Evolutionary conservation across 164 flowering plant species (phyloP).

Genomic region (Magnolia changhungtana): DNA sequence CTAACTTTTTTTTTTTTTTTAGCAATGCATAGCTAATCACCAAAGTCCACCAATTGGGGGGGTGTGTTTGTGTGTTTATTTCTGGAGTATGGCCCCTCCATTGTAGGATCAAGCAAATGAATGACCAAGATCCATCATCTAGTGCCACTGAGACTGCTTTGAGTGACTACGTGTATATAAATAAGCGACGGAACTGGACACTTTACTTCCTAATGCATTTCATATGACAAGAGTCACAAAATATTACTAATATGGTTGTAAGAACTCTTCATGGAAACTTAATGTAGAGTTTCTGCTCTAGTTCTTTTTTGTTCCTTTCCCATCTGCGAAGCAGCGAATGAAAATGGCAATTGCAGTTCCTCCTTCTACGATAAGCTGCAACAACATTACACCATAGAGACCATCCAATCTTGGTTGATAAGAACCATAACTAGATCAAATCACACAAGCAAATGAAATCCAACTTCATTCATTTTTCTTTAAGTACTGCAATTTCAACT

Average conservation of each 20-base stretch:
- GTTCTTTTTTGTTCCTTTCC: constrained; percentile 64
- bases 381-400: background rate
- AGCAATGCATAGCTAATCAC: too few species aligned
- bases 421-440: background rate
- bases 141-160: too few species aligned
- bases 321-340: constrained; percentile 77
- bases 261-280: constrained; percentile 77
- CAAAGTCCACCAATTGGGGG: too few species aligned
- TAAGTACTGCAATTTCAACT: background rate
- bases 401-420: background rate
- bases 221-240: background rate
- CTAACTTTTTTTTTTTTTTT: too few species aligned
- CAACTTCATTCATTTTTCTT: background rate
- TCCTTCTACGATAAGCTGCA: constrained; percentile 81
- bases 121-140: too few species aligned
- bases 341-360: constrained; percentile 83
- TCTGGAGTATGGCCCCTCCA: too few species aligned
- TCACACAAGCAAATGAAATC: background rate
- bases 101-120: too few species aligned
- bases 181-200: too few species aligned
- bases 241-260: constrained; percentile 68
- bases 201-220: too few species aligned
- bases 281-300: constrained; percentile 42
- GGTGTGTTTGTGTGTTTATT: too few species aligned
- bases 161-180: too few species aligned